Evolutionary conservation across 2,329 filamentous ascomycete species (phyloP), one percentile per base, ranked within the genome.

Genomic region (Didymella pinodella): DNA sequence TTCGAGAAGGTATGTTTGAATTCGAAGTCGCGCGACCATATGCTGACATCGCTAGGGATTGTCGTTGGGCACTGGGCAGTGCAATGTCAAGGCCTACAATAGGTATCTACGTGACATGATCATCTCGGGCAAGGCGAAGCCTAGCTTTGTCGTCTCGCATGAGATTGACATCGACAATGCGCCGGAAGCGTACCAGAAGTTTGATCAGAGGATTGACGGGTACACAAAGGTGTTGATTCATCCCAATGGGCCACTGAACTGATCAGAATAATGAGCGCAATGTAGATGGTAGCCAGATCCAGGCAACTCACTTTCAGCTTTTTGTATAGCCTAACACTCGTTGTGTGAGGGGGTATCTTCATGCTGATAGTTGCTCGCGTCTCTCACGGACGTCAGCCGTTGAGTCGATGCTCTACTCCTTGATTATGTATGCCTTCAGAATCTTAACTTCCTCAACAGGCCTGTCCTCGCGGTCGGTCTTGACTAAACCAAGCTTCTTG

Each of bases 391-490:
- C 40, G 26, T 18, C 6, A 14, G 14, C 12, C 7, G 28, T 36
- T 1, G 3, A 10, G 31, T 10, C 22, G 29, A 28, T 1, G 14
- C 83, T 0, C 82, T 84, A 43, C 82, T 84, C 65, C 20, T 90
- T 88, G n/a, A 91, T 73, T 18, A 96, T 82, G 62, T 84, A 85
- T 10, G 92, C 92, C 66, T 81, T 86, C 44, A 92, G 74, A 61
- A 98, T 94, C 80, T 86, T 93, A 54, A 98, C 86, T 68, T 96
- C 88, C 68, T 96, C 90, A 6, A 88, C 79, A 0, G 95, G 95
- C 67, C 89, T 82, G 77, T 98, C 95, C 67, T 94, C 92, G 7
- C 80, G 79, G 25, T 87, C 91, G 0, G 93, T 97, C 81, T 90
- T 92, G 48, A 97, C 92, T 57, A 95, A 76, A 0, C 93, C 95